Conservation (phyloP, 2,329 filamentous ascomycete species). For the Aaosphaeria pasadenensis region DNA sequence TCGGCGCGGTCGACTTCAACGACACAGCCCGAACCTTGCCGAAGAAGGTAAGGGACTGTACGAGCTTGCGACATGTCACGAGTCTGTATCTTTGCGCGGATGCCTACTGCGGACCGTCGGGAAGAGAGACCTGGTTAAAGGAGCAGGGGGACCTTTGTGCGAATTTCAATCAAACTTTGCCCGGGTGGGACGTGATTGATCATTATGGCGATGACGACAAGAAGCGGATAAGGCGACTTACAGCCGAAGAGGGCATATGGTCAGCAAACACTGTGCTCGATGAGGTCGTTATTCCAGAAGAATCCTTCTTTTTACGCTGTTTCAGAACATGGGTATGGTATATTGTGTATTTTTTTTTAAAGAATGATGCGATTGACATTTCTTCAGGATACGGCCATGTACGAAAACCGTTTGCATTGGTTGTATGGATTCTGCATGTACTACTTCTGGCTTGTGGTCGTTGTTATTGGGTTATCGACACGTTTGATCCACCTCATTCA, state of each 20-base stretch:
- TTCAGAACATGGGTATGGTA: constrained; percentile 26
- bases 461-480: constrained; percentile 19
- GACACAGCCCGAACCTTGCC: constrained; percentile 24
- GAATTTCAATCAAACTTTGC: constrained; percentile 14
- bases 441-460: constrained; percentile 28
- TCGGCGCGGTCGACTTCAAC: constrained; percentile 30
- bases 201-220: constrained; percentile 17
- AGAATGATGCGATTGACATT: constrained; percentile 23
- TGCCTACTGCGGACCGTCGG: constrained; percentile 18
- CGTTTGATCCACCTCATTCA: constrained; percentile 18
- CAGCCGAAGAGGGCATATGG: constrained; percentile 17
- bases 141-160: not conserved
- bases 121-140: constrained; percentile 14
- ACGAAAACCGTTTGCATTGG: not conserved
- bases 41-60: constrained; percentile 24
- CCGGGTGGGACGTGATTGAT: constrained; percentile 21
- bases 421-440: constrained; percentile 13
- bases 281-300: constrained; percentile 20
- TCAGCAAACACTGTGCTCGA: constrained; percentile 9
- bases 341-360: constrained; percentile 16
- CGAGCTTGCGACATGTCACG: constrained; percentile 18
- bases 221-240: constrained; percentile 11
- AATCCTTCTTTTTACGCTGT: constrained; percentile 19
- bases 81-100: constrained; percentile 30
- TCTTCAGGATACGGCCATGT: constrained; percentile 28